A percentile compares a stretch with the other conserved stretches of the same genome.
Conservation (phyloP, 352 stramenopile species). For the Nothophytophthora sp. region DNA sequence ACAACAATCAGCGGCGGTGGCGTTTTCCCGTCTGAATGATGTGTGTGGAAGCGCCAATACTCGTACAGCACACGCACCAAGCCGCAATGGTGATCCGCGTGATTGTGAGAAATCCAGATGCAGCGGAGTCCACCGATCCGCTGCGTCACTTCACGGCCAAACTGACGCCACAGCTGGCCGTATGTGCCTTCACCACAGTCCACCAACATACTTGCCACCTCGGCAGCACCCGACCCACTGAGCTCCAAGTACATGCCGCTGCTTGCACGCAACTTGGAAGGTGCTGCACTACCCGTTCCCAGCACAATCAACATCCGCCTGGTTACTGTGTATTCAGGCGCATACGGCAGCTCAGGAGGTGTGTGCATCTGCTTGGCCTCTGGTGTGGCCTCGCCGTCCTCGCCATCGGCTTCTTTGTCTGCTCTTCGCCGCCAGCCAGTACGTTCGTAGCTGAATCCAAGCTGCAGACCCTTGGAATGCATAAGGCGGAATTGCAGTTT, state of each 20-base stretch:
- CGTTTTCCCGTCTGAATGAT: not conserved
- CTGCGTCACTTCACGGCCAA: slow-evolving; percentile 32
- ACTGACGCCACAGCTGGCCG: slow-evolving; percentile 88
- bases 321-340: no score
- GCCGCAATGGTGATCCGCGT: slow-evolving; percentile 97
- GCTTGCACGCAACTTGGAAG: slow-evolving; percentile 97
- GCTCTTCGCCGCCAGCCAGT: slow-evolving; percentile 43
- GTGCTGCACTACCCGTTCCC: slow-evolving; percentile 95
- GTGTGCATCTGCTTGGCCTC: not conserved
- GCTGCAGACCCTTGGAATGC: slow-evolving; percentile 2
- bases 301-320: slow-evolving; percentile 86
- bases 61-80: slow-evolving; percentile 90
- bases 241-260: slow-evolving; percentile 92
- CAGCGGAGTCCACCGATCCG: slow-evolving; percentile 75
- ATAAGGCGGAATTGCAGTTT: slow-evolving; percentile 44
- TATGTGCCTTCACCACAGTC: slow-evolving; percentile 96
- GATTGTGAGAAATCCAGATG: slow-evolving; percentile 97
- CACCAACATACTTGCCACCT: slow-evolving; percentile 77
- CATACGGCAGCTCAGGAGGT: not conserved
- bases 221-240: slow-evolving; percentile 1
- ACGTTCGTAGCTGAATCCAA: slow-evolving; percentile 35
- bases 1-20: slow-evolving; percentile 35
- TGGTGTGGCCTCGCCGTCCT: slow-evolving; percentile 1
- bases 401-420: slow-evolving; percentile 15
- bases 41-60: slow-evolving; percentile 35